A percentile compares a stretch with the other conserved stretches of the same genome.
phyloP scores from a whole-genome alignment of 2,329 filamentous ascomycete species.

The Corinectria fuckeliana region DNA sequence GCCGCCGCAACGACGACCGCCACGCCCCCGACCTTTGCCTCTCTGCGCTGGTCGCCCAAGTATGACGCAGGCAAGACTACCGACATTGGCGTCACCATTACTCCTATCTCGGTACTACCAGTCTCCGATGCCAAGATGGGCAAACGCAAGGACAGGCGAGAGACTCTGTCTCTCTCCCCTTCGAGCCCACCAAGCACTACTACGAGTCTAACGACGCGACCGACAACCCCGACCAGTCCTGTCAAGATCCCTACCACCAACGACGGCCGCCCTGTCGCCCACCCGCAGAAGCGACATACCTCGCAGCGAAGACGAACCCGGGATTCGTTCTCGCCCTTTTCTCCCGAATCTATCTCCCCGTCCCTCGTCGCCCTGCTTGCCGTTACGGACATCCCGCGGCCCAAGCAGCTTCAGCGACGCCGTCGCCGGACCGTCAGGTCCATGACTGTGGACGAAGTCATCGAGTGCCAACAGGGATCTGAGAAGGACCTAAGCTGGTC shows the following conservation, averaged over 20 bases:
- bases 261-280: constrained; percentile 45
- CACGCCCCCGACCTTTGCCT: constrained; percentile 26
- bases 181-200: constrained; percentile 39
- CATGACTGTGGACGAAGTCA: constrained; percentile 63
- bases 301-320: constrained; percentile 46
- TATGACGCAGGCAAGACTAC: constrained; percentile 41
- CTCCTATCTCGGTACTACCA: constrained; percentile 29
- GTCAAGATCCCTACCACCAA: constrained; percentile 61
- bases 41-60: constrained; percentile 37
- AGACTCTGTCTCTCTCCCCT: constrained; percentile 37
- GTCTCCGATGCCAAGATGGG: constrained; percentile 42
- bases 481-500: constrained; percentile 65
- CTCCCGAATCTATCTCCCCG: constrained; percentile 61
- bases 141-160: constrained; percentile 44
- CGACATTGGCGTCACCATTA: constrained; percentile 33
- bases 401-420: constrained; percentile 47
- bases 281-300: constrained; percentile 47
- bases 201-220: constrained; percentile 36
- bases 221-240: constrained; percentile 53
- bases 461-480: constrained; percentile 59
- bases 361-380: constrained; percentile 68
- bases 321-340: constrained; percentile 58
- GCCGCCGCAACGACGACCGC: constrained; percentile 22
- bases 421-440: constrained; percentile 36
- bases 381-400: constrained; percentile 65